Conservation (phyloP, 768 basidiomycete species). For the Boletus sp. region DNA sequence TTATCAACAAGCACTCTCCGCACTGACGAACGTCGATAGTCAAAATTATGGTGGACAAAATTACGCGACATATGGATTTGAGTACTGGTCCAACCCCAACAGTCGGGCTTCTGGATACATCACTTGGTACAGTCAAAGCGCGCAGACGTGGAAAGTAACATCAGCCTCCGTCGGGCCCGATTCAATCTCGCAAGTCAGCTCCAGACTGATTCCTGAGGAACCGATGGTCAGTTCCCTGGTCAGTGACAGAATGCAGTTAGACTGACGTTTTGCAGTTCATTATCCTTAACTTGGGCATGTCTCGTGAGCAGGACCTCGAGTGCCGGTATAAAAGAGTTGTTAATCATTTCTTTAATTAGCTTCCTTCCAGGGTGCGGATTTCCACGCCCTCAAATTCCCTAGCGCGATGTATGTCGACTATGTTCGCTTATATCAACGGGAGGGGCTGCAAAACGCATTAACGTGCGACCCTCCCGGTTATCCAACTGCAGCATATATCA, state of each 20-base stretch:
- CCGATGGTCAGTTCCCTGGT: slow-evolving; percentile 70
- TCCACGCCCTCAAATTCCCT: slow-evolving; percentile 71
- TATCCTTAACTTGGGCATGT: slow-evolving; percentile 83
- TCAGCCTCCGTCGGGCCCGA: slow-evolving; percentile 70
- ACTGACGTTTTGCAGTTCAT: slow-evolving; percentile 53
- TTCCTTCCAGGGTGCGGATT: slow-evolving; percentile 74
- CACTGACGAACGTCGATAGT: slow-evolving; percentile 53
- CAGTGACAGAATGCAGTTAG: not conserved
- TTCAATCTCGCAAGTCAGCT: slow-evolving; percentile 50
- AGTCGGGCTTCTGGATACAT: slow-evolving; percentile 70
- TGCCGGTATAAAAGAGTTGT: not conserved
- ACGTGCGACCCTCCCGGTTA: slow-evolving; percentile 77
- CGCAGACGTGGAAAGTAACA: slow-evolving; percentile 70
- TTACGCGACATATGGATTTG: slow-evolving; percentile 70
- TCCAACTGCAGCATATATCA: slow-evolving; percentile 83
- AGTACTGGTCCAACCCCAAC: slow-evolving; percentile 77
- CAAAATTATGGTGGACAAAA: slow-evolving; percentile 52
- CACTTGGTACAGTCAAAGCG: slow-evolving; percentile 74
- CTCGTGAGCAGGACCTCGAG: slow-evolving; percentile 40
- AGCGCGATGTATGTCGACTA: slow-evolving; percentile 85
- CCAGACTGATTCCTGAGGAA: slow-evolving; percentile 79
- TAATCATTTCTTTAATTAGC: slow-evolving; percentile 32
- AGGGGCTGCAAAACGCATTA: slow-evolving; percentile 62
- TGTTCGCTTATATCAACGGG: slow-evolving; percentile 81
- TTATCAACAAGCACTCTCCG: slow-evolving; percentile 76